Conservation (phyloP, 306 rosid genomes). For the Cicer arietinum region DNA sequence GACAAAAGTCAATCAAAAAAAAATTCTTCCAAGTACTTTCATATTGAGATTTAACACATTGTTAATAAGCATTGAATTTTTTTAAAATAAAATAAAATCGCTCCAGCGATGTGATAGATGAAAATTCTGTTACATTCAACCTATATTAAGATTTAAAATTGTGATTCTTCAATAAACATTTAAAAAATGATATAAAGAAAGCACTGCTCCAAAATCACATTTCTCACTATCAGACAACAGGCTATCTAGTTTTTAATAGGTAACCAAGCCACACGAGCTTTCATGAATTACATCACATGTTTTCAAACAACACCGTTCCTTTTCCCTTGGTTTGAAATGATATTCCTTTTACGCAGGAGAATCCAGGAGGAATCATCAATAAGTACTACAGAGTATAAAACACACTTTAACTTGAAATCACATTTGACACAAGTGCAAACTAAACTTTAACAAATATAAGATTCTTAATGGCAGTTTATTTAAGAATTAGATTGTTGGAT, state of each 20-base stretch:
- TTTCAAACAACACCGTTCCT: not conserved
- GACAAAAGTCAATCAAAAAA: not conserved
- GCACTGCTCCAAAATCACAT: slow-evolving; percentile 21
- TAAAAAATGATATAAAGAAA: not conserved
- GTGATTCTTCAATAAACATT: not conserved
- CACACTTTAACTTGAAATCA: slow-evolving; percentile 1
- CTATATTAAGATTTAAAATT: slow-evolving; percentile 19
- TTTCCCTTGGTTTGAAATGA: not conserved
- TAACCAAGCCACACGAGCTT: slow-evolving; percentile 26
- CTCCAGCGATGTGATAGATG: not conserved
- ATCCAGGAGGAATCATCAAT: slow-evolving; percentile 3
- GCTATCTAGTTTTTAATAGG: slow-evolving; percentile 23
- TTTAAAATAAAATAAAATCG: not conserved
- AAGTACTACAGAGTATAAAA: not conserved
- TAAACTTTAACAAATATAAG: not conserved
- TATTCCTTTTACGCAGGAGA: not conserved
- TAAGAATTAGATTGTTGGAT: slow-evolving; percentile 7
- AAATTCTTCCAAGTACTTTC: slow-evolving; percentile 3
- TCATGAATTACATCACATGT: slow-evolving; percentile 12
- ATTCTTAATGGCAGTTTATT: not conserved
- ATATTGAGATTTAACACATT: not conserved
- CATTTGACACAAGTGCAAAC: slow-evolving; percentile 5
- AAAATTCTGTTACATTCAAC: not conserved
- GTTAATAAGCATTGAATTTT: not conserved
- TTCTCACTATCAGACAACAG: not conserved